Evolutionary conservation across 345 rosid genomes (phyloP).

Genomic region (Cochlearia excelsa): DNA sequence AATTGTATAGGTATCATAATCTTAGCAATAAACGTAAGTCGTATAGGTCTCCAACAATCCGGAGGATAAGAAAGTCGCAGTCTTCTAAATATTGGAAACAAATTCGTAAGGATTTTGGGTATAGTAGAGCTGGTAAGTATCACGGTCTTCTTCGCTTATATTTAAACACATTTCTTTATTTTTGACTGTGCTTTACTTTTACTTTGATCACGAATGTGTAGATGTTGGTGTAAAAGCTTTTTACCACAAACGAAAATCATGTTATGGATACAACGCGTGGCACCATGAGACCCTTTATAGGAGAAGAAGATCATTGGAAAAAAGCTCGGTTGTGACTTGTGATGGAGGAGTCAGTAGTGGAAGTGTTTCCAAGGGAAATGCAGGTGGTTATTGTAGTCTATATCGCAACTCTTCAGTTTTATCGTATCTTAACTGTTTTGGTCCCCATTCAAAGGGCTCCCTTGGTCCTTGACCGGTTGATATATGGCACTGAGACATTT

Average conservation of each 20-base stretch:
- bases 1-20: conserved; percentile 55
- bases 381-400: conserved; percentile 31
- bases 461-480: conserved; percentile 45
- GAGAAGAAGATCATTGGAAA: conserved; percentile 60
- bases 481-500: conserved; percentile 14
- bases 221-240: conserved; percentile 58
- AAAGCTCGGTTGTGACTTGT: conserved; percentile 57
- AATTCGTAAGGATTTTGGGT: conserved; percentile 64
- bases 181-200: neutral
- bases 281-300: conserved; percentile 48
- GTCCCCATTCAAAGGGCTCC: conserved; percentile 53
- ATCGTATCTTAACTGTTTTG: conserved; percentile 18
- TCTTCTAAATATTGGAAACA: conserved; percentile 78
- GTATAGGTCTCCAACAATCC: conserved; percentile 60
- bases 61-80: conserved; percentile 68
- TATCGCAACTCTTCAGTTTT: conserved; percentile 2
- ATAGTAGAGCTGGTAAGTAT: conserved; percentile 58
- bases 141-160: conserved; percentile 5
- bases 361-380: conserved; percentile 62
- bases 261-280: conserved; percentile 46
- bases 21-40: conserved; percentile 51
- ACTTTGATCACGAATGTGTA: conserved; percentile 27
- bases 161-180: conserved; percentile 6
- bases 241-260: conserved; percentile 55
- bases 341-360: conserved; percentile 78